Percentiles rank a stretch among this genome's conserved stretches.
Conservation (phyloP, 164 flowering plant species). For the Magnolia officinalis region DNA sequence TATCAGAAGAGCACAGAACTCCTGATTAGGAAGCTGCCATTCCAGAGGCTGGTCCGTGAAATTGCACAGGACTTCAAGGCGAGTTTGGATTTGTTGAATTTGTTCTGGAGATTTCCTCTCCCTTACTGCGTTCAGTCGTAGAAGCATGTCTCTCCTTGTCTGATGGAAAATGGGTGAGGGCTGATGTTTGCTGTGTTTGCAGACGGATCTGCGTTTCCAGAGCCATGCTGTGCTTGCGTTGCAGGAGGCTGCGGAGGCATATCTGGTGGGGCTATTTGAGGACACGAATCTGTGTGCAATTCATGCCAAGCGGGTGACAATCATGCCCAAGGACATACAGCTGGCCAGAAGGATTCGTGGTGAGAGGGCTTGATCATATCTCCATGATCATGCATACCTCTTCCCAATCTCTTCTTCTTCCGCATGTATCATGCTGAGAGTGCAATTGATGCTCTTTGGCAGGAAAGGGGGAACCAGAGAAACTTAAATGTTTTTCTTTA, state of each 20-base stretch:
- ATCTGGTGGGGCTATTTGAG: conserved; percentile 25
- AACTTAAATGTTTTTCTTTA: no score
- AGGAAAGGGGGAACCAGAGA: not conserved
- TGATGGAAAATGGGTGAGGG: not conserved
- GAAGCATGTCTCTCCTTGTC: not conserved
- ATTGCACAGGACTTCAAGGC: conserved; percentile 28
- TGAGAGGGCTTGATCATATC: conserved; percentile 36
- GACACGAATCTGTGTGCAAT: conserved; percentile 23
- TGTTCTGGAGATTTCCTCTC: not conserved
- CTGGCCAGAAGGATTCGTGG: conserved; percentile 16
- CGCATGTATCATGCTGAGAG: not conserved
- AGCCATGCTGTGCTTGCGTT: conserved; percentile 27
- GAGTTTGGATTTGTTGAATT: not conserved
- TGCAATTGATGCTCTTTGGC: not conserved
- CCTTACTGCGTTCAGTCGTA: not conserved
- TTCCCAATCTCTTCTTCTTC: not conserved
- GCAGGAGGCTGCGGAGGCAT: conserved; percentile 30
- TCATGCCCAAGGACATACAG: conserved; percentile 20
- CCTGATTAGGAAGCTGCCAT: conserved; percentile 24
- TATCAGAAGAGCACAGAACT: conserved; percentile 31
- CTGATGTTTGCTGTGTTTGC: not conserved
- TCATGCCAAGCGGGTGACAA: conserved; percentile 18
- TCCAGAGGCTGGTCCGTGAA: conserved; percentile 32
- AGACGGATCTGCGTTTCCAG: conserved; percentile 27
- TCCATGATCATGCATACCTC: not conserved